Percentiles rank a stretch among this genome's conserved stretches.
phyloP scores from a whole-genome alignment of 768 basidiomycete genomes.

The Mycena rebaudengoi region DNA sequence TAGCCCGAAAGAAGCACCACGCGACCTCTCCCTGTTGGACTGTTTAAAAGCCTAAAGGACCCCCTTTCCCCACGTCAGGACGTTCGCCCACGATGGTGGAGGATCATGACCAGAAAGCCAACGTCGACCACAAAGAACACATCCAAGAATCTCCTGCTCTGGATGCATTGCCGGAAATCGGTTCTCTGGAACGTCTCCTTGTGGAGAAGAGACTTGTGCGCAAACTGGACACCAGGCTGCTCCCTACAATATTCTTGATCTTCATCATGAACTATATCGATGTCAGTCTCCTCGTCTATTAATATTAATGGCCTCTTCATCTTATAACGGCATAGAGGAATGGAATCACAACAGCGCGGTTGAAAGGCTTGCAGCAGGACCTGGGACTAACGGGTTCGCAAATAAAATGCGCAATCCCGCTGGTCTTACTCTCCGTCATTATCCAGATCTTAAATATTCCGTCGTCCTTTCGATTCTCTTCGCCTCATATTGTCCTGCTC shows the following conservation, averaged over 20 bases:
- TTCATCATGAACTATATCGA: constrained; percentile 77
- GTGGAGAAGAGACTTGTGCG: constrained; percentile 58
- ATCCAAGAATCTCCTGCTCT: neutral
- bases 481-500: constrained; percentile 68
- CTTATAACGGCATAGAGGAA: constrained; percentile 44
- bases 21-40: too few relatives aligned
- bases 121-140: constrained; percentile 6
- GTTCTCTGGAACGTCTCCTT: constrained; percentile 38
- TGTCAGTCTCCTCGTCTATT: constrained; percentile 41
- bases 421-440: neutral
- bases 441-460: constrained; percentile 59
- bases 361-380: constrained; percentile 61
- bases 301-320: neutral
- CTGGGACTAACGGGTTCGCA: constrained; percentile 51
- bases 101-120: constrained; percentile 11
- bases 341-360: constrained; percentile 57
- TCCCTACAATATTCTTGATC: constrained; percentile 66
- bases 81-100: constrained; percentile 12
- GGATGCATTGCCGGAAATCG: constrained; percentile 15
- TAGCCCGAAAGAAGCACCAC: too few relatives aligned
- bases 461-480: constrained; percentile 62
- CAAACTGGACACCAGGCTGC: constrained; percentile 62
- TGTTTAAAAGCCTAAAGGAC: too few relatives aligned
- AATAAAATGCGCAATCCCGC: too few relatives aligned
- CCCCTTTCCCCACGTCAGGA: neutral